phyloP scores from a whole-genome alignment of 352 stramenopile species.

The Globisporangium irregulare region DNA sequence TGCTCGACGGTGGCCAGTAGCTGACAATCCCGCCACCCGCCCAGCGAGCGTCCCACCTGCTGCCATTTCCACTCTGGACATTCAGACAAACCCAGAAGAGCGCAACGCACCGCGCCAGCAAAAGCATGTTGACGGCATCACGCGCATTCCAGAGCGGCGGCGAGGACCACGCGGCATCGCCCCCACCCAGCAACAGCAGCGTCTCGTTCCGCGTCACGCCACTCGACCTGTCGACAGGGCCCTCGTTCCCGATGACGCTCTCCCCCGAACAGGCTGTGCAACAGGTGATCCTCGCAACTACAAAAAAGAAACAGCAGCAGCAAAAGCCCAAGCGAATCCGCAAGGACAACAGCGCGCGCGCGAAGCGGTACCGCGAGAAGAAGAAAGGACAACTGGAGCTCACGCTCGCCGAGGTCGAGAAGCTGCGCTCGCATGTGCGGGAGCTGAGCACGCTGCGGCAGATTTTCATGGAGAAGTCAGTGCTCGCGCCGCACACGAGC shows the following conservation, averaged over 20 bases:
- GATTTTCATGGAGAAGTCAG: conserved; percentile 10
- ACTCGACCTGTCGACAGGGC: neutral
- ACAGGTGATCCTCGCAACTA: conserved; percentile 1
- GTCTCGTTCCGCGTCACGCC: neutral
- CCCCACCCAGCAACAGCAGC: neutral
- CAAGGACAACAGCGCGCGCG: conserved; percentile 19
- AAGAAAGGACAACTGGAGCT: conserved; percentile 15
- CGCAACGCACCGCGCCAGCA: neutral
- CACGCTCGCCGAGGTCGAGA: conserved; percentile 7
- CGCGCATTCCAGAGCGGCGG: neutral
- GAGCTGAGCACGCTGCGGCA: conserved; percentile 13
- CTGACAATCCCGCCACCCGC: no score
- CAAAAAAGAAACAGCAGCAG: neutral
- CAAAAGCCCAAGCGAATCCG: conserved; percentile 9
- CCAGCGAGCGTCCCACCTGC: neutral
- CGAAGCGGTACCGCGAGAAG: conserved; percentile 19
- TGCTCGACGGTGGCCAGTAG: no score
- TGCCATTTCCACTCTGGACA: neutral
- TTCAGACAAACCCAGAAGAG: neutral
- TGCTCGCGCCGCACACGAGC: conserved; percentile 9
- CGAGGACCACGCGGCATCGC: conserved; percentile 2
- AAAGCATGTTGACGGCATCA: neutral
- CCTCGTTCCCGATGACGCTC: neutral
- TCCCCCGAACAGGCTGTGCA: neutral
- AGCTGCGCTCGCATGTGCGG: conserved; percentile 12